Evolutionary conservation across 2,329 filamentous ascomycete genomes (phyloP), one percentile per base, ranked within the genome.

Genomic region (Aspergillus sojae): DNA sequence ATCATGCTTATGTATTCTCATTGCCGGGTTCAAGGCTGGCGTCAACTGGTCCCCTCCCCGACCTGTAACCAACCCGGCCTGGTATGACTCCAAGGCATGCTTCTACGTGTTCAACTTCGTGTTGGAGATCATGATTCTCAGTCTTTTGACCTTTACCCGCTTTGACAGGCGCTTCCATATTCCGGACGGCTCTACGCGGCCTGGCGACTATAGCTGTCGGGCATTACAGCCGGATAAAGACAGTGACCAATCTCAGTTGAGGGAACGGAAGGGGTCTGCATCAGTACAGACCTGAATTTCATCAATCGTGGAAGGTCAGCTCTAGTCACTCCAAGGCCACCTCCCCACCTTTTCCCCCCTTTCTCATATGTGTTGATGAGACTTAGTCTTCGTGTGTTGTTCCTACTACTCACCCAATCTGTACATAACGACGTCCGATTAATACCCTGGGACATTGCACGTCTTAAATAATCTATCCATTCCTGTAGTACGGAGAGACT

Each of bases 21-120:
- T 91, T 32, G 91, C 92, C 2, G 80, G 81, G 19, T 94, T 92
- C 79, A 86, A 92, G 41, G 82, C 86, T 34, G 90, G 84, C 19
- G 86, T 85, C 1, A 79, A 74, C 32, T 92, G 84, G 76, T 81
- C 81, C 61, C 72, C 81, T 0, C 78, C 80, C 28, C 84, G 83
- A 32, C 86, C 82, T 4, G 70, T 72, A 61, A 80, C 52, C 12
- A 48, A 86, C 62, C 88, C 91, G 2, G 89, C 88, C 5, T 91
- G 89, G 85, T 94, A 89, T 74, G 85, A 92, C 70, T 81, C 81
- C 71, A 91, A 89, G 74, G 85, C 88, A 1, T 87, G 86, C 70
- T 96, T 93, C 81, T 96, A 95, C 80, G 79, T 88, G 72, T 91
- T 95, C 81, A 91, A 92, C 79, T 96, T 91, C 73, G 81, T 80